Percentiles rank a stretch among this genome's conserved stretches.
Conservation (phyloP, 1,284 basidiomycete species). For the Cutaneotrichosporon cutaneum region DNA sequence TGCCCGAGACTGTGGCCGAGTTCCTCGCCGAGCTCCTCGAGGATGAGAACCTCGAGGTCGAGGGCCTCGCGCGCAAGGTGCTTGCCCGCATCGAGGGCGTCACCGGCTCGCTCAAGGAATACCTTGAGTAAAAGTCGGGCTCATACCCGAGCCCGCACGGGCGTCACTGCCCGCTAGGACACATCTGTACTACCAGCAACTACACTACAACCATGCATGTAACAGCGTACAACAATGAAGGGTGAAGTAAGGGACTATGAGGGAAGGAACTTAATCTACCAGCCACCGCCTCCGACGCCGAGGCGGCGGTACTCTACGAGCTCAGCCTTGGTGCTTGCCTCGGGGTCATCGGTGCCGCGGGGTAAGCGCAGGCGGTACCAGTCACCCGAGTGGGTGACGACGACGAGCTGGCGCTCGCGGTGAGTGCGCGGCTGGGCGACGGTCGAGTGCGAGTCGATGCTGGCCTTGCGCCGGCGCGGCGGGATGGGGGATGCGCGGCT, state of each 20-base stretch:
- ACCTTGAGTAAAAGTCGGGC: constrained; percentile 37
- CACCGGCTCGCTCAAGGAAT: constrained; percentile 53
- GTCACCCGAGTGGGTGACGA: constrained; percentile 82
- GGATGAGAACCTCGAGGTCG: constrained; percentile 55
- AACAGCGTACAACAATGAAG: constrained; percentile 5
- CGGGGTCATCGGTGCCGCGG: constrained; percentile 3
- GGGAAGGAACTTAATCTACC: constrained; percentile 27
- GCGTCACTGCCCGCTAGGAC: neutral
- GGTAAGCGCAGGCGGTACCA: constrained; percentile 86
- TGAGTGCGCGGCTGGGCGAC: neutral
- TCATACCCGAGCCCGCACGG: neutral
- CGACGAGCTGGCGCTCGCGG: constrained; percentile 64
- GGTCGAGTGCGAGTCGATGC: constrained; percentile 9
- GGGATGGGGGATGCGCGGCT: constrained; percentile 3
- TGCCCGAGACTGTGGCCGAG: constrained; percentile 57
- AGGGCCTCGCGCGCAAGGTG: constrained; percentile 51
- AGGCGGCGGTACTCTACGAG: constrained; percentile 49
- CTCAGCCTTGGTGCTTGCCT: constrained; percentile 33
- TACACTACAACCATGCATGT: constrained; percentile 13
- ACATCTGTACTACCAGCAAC: constrained; percentile 4
- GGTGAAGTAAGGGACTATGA: no score
- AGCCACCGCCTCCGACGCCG: constrained; percentile 45
- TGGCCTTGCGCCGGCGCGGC: neutral
- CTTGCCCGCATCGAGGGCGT: constrained; percentile 53
- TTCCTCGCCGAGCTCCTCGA: constrained; percentile 57